Evolutionary conservation across 1,284 basidiomycete species (phyloP).

Genomic region (Ustilago loliicola): DNA sequence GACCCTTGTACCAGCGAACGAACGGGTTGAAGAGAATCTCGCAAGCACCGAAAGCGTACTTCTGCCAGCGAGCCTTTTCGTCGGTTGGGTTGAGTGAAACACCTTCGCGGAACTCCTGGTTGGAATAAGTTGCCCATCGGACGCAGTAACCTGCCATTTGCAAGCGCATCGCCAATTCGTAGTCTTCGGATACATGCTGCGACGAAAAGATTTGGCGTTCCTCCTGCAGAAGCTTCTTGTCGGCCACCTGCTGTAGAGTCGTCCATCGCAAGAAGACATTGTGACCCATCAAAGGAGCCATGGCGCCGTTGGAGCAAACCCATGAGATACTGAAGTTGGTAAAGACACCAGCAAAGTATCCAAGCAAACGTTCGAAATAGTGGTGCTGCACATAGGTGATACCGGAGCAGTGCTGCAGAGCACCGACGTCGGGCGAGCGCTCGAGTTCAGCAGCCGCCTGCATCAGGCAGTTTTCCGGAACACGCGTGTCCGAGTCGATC

Average conservation of each 20-base stretch:
- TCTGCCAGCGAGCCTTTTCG: slow-evolving; percentile 86
- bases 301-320: slow-evolving; percentile 70
- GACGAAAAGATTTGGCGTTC: slow-evolving; percentile 83
- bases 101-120: slow-evolving; percentile 85
- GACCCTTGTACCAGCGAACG: slow-evolving; percentile 79
- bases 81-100: slow-evolving; percentile 81
- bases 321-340: slow-evolving; percentile 69
- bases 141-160: slow-evolving; percentile 75
- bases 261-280: slow-evolving; percentile 88
- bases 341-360: slow-evolving; percentile 75
- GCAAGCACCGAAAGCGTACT: slow-evolving; percentile 81
- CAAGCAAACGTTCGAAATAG: slow-evolving; percentile 88
- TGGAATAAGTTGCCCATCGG: slow-evolving; percentile 85
- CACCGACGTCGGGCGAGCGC: slow-evolving; percentile 81
- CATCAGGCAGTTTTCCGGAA: slow-evolving; percentile 85
- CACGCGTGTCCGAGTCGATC: slow-evolving; percentile 82
- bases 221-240: slow-evolving; percentile 78
- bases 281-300: slow-evolving; percentile 85
- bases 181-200: slow-evolving; percentile 85
- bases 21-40: slow-evolving; percentile 70
- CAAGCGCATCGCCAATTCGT: slow-evolving; percentile 77
- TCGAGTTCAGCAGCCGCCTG: slow-evolving; percentile 85
- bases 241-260: slow-evolving; percentile 83
- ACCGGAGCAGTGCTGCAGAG: slow-evolving; percentile 85
- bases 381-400: slow-evolving; percentile 87